Base-by-base conservation (phyloP, 441 rosid genomes). In the Syzygium malaccense region DNA sequence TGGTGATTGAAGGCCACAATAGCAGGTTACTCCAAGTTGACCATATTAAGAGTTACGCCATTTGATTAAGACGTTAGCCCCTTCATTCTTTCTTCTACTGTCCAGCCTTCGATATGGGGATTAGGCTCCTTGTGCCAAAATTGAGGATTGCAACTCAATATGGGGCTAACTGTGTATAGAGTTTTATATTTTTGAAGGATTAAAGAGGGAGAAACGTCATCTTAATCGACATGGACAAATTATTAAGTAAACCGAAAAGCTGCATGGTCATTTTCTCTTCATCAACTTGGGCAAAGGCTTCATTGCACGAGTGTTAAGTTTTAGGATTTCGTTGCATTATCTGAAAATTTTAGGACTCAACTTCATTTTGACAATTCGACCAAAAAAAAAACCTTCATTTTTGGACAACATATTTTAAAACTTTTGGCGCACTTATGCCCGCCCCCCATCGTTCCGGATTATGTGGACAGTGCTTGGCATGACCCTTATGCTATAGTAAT, bases 401-500 rank as follows among this genome's bases (percentile, higher is more conserved):
- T 45, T 45, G 2, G 48, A 45, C 48, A 45, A 19, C 26, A 8
- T 20, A 4, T 56, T 23, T 56, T 56, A 3, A n/a, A 5, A n/a
- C 0, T 15, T 3, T 64, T 4, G 37, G 1, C 30, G 32, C 1
- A 64, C 18, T 64, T 64, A 0, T 15, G 37, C 71, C 20, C 0
- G 0, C 66, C 28, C n/a, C n/a, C 10, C 71, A 37, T 28, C 1
- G 0, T 18, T 30, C 37, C 1, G 8, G 0, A 4, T 19, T 2
- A 7, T n/a, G 37, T 64, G 71, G 71, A 64, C 5, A 7, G 20
- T 64, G 37, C 20, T 2, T 30, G 20, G 11, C 37, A 64, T 64
- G 37, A 64, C 71, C 19, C 37, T 32, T 64, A 9, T 64, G 3
- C 20, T 3, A 15, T 15, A n/a, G 71, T n/a, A 32, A n/a, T 1